phyloP scores from a whole-genome alignment of 1,284 basidiomycete genomes.

The Ceratorhiza oryzae-sativae region DNA sequence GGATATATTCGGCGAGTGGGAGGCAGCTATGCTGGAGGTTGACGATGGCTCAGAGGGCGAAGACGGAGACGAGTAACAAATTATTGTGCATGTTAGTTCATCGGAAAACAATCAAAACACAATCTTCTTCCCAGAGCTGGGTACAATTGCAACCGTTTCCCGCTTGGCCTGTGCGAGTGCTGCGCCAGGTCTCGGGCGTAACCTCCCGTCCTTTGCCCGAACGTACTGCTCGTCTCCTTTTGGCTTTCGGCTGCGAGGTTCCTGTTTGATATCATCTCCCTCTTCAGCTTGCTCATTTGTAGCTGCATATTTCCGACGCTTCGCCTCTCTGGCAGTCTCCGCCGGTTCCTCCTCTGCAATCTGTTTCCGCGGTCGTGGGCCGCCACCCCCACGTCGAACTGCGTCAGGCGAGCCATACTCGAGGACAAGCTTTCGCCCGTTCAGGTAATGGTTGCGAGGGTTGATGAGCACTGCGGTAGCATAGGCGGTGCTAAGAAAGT shows the following conservation, averaged over 20 bases:
- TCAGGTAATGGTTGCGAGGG: constrained; percentile 80
- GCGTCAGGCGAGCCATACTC: constrained; percentile 89
- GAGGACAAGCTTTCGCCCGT: constrained; percentile 86
- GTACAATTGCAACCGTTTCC: constrained; percentile 84
- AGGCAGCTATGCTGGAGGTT: constrained; percentile 63
- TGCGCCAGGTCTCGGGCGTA: constrained; percentile 83
- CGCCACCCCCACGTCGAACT: constrained; percentile 66
- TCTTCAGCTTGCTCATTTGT: constrained; percentile 43
- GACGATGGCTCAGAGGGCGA: constrained; percentile 58
- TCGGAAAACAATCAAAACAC: constrained; percentile 62
- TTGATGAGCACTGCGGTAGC: constrained; percentile 87
- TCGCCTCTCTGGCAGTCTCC: constrained; percentile 42
- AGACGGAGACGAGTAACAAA: constrained; percentile 60
- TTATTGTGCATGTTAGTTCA: neutral
- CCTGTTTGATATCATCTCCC: constrained; percentile 15
- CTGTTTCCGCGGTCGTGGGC: constrained; percentile 29
- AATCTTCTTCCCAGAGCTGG: constrained; percentile 81
- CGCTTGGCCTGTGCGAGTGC: constrained; percentile 88
- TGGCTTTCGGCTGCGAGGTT: constrained; percentile 39
- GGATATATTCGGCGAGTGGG: constrained; percentile 90
- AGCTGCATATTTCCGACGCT: constrained; percentile 49
- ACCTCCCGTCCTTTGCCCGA: constrained; percentile 46
- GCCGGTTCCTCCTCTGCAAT: constrained; percentile 40
- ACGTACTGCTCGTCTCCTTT: constrained; percentile 43
- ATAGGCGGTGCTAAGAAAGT: constrained; percentile 80